Conservation (phyloP, 2,329 filamentous ascomycete species). For the Sporothrix euskadiensis region DNA sequence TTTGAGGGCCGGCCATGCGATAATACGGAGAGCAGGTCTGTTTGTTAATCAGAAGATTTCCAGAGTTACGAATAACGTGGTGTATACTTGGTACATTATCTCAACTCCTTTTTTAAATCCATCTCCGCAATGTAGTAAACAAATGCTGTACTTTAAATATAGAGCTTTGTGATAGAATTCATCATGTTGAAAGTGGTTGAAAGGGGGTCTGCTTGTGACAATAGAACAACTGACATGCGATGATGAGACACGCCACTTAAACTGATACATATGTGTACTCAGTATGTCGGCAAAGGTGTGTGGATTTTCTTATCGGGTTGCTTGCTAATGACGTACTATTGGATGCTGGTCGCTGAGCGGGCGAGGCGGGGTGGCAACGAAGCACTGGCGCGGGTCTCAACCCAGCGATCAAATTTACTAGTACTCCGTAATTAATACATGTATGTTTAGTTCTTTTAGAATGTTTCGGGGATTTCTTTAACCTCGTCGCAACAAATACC, state of each 20-base stretch:
- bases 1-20: too few relatives aligned
- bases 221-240: neutral
- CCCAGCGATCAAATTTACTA: neutral
- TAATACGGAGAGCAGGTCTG: too few relatives aligned
- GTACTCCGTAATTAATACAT: too few relatives aligned
- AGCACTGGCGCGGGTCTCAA: neutral
- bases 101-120: neutral
- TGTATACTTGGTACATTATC: neutral
- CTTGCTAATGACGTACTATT: conserved; percentile 9
- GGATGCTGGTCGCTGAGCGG: neutral
- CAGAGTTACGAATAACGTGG: neutral
- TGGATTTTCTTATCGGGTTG: neutral
- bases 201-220: too few relatives aligned
- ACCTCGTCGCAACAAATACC: neutral
- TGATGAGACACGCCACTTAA: neutral
- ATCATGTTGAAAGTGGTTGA: neutral
- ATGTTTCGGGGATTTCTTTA: neutral
- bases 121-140: neutral
- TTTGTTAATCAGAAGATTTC: neutral
- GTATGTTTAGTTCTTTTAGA: neutral
- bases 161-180: too few relatives aligned
- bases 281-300: neutral
- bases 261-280: neutral
- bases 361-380: neutral
- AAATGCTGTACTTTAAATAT: neutral